Evolutionary conservation across 345 rosid species (phyloP).

Genomic region (Bruguiera gymnorhiza): DNA sequence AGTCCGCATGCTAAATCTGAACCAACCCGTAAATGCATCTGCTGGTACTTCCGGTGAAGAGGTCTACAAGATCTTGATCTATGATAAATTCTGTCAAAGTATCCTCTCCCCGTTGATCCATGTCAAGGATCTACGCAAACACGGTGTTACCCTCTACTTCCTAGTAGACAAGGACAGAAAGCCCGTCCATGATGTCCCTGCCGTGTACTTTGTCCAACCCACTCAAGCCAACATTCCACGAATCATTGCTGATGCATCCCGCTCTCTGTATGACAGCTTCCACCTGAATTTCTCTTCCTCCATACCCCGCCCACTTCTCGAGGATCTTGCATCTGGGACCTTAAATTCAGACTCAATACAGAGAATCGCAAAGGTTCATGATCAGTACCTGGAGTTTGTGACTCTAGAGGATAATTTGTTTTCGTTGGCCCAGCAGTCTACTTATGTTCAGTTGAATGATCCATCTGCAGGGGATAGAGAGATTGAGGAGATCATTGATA

Average conservation of each 20-base stretch:
- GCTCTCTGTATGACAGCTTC: constrained; percentile 66
- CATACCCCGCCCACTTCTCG: constrained; percentile 69
- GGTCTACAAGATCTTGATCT: constrained; percentile 94
- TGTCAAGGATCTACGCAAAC: constrained; percentile 95
- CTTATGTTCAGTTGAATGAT: constrained; percentile 88
- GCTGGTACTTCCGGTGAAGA: constrained; percentile 79
- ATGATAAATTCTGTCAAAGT: constrained; percentile 80
- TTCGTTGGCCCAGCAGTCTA: constrained; percentile 72
- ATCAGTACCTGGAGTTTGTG: constrained; percentile 93
- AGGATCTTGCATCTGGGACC: constrained; percentile 84
- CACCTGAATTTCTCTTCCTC: constrained; percentile 86
- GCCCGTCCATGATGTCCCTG: constrained; percentile 84
- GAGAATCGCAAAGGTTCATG: constrained; percentile 73
- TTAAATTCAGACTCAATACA: constrained; percentile 60
- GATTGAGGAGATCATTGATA: constrained; percentile 79
- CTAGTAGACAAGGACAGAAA: constrained; percentile 83
- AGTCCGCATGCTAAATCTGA: constrained; percentile 87
- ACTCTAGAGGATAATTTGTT: constrained; percentile 84
- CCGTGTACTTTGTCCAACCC: constrained; percentile 87
- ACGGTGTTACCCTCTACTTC: constrained; percentile 88
- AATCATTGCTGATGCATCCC: constrained; percentile 67
- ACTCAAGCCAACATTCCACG: constrained; percentile 59
- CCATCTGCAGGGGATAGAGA: constrained; percentile 94
- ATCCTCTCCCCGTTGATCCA: constrained; percentile 88
- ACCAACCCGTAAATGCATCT: constrained; percentile 74